phyloP scores from a whole-genome alignment of 306 rosid species.

The Rubus parviflorus region DNA sequence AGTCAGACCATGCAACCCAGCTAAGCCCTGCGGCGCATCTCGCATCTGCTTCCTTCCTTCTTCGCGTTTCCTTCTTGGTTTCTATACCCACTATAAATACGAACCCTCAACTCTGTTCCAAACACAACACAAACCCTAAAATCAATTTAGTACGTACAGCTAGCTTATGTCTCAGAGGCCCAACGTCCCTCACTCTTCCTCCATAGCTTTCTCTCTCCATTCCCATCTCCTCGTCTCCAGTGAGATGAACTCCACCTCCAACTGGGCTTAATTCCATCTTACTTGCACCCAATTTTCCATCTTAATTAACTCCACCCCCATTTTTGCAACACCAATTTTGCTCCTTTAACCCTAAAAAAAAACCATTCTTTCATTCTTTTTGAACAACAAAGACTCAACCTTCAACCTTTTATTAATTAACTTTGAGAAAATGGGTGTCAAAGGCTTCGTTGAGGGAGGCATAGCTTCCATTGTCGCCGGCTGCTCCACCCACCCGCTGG shows the following conservation, averaged over 20 bases:
- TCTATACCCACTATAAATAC: neutral
- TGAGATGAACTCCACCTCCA: constrained; percentile 28
- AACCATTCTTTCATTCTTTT: constrained; percentile 4
- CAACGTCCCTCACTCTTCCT: constrained; percentile 46
- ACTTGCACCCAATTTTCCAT: too few relatives aligned
- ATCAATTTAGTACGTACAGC: neutral
- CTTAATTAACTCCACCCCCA: neutral
- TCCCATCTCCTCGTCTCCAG: constrained; percentile 36
- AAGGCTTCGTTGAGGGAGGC: constrained; percentile 62
- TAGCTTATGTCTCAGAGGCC: constrained; percentile 51
- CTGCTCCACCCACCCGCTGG: constrained; percentile 59
- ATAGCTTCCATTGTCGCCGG: constrained; percentile 67
- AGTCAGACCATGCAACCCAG: constrained; percentile 17
- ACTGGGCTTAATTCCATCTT: constrained; percentile 18
- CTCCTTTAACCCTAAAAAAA: too few relatives aligned
- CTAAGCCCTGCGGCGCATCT: neutral
- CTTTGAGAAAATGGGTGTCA: constrained; percentile 36
- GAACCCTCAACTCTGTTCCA: too few relatives aligned
- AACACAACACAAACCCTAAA: neutral
- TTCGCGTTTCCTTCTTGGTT: neutral
- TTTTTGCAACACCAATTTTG: neutral
- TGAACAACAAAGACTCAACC: too few relatives aligned
- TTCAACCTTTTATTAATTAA: too few relatives aligned
- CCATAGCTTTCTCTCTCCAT: constrained; percentile 43
- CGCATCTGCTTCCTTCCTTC: neutral